Evolutionary conservation across 495 filamentous ascomycete species (phyloP).

Genomic region (Aspergillus wentii): DNA sequence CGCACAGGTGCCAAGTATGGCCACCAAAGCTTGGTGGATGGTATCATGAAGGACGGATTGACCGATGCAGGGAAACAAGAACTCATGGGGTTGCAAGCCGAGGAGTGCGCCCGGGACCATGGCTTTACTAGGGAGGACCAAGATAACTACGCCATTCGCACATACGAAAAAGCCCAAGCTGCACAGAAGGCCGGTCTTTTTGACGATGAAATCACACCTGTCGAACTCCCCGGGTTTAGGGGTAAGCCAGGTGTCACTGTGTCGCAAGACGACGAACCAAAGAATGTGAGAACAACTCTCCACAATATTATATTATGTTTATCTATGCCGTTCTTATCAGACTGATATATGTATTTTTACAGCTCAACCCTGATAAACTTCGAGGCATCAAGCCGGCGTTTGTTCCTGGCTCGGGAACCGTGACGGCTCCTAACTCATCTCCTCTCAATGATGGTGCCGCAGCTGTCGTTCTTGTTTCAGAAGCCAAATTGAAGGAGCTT

Average conservation of each 20-base stretch:
- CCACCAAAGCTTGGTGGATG: conserved; percentile 79
- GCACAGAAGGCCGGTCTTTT: conserved; percentile 77
- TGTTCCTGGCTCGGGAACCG: conserved; percentile 72
- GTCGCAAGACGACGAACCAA: conserved; percentile 88
- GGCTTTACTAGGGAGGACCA: conserved; percentile 73
- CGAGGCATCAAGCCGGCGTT: conserved; percentile 81
- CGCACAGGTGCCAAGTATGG: conserved; percentile 88
- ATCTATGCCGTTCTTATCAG: too few species aligned
- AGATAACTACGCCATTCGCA: conserved; percentile 89
- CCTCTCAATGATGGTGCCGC: conserved; percentile 92
- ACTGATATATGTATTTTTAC: too few species aligned
- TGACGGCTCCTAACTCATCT: conserved; percentile 96
- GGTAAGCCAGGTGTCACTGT: conserved; percentile 83
- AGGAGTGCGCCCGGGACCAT: conserved; percentile 88
- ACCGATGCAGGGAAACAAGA: conserved; percentile 84
- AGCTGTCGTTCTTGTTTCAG: conserved; percentile 86
- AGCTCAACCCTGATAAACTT: conserved; percentile 90
- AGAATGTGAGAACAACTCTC: conserved; percentile 56
- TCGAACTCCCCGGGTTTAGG: conserved; percentile 80
- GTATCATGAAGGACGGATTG: conserved; percentile 85
- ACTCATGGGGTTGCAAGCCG: conserved; percentile 89
- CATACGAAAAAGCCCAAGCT: conserved; percentile 85
- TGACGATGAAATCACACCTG: conserved; percentile 78
- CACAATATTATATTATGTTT: neutral
- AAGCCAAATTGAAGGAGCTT: conserved; percentile 81